Evolutionary conservation across 371 early-diverging fungal species (phyloP).

Genomic region (Mortierella sp.): DNA sequence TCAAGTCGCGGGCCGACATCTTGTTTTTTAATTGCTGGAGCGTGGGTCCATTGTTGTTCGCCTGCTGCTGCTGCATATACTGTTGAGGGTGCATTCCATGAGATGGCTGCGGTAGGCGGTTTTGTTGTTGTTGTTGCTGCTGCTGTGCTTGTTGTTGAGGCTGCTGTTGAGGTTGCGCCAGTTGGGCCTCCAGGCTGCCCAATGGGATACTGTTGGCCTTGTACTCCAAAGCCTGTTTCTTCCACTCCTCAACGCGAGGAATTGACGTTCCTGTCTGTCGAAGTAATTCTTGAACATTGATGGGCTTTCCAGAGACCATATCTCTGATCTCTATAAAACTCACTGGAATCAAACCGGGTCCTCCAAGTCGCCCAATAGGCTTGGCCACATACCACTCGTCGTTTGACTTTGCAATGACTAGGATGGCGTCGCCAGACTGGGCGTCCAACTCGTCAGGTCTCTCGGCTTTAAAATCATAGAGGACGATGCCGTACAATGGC

Average conservation of each 20-base stretch:
- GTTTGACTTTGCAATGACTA: slow-evolving; percentile 83
- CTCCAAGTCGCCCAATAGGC: slow-evolving; percentile 71
- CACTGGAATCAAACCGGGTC: slow-evolving; percentile 84
- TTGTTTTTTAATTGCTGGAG: slow-evolving; percentile 52
- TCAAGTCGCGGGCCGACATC: slow-evolving; percentile 40
- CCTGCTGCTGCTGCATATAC: slow-evolving; percentile 16
- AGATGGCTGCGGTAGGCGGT: neutral
- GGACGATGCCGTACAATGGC: slow-evolving; percentile 75
- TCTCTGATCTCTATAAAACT: slow-evolving; percentile 82
- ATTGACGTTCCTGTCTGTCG: slow-evolving; percentile 51
- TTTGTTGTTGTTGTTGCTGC: slow-evolving; percentile 7
- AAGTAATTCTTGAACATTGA: slow-evolving; percentile 22
- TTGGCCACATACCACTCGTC: slow-evolving; percentile 88
- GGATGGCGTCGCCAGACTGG: slow-evolving; percentile 50
- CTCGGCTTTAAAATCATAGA: slow-evolving; percentile 84
- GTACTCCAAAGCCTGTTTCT: slow-evolving; percentile 70
- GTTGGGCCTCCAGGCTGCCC: slow-evolving; percentile 45
- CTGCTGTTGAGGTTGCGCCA: slow-evolving; percentile 19
- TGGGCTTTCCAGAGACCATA: slow-evolving; percentile 24
- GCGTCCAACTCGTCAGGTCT: slow-evolving; percentile 69
- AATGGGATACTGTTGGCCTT: slow-evolving; percentile 68
- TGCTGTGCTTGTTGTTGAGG: slow-evolving; percentile 29
- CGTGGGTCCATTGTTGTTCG: slow-evolving; percentile 25
- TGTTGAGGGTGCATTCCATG: slow-evolving; percentile 20
- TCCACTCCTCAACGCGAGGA: slow-evolving; percentile 81